phyloP scores from a whole-genome alignment of 2,329 filamentous ascomycete genomes.

The Parafenestella ontariensis region DNA sequence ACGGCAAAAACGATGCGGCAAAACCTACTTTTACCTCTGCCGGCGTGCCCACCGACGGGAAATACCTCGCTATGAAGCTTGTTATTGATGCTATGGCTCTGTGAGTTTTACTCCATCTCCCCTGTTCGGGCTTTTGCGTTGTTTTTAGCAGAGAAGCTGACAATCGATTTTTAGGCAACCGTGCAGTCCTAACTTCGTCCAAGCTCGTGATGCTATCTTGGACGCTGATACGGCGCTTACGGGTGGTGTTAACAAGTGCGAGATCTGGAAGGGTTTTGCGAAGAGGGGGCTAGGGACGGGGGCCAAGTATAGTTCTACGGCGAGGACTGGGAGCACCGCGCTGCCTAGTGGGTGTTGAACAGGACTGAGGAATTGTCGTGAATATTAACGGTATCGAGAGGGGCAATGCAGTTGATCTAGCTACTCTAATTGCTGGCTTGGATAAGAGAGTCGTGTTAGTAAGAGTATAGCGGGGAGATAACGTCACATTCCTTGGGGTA shows the following conservation, averaged over 20 bases:
- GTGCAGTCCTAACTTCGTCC: constrained; percentile 60
- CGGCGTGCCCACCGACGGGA: constrained; percentile 59
- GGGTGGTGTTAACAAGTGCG: constrained; percentile 56
- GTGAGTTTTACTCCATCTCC: neutral
- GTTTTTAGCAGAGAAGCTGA: neutral
- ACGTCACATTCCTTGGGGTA: too few species aligned
- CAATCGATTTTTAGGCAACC: constrained; percentile 48
- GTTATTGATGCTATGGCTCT: constrained; percentile 59
- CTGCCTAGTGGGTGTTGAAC: neutral
- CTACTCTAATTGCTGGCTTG: neutral
- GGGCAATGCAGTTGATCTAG: neutral
- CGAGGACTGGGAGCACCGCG: neutral
- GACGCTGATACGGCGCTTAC: constrained; percentile 61
- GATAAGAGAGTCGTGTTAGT: too few species aligned
- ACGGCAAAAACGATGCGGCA: constrained; percentile 55
- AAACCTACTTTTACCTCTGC: constrained; percentile 50
- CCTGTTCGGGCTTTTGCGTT: neutral
- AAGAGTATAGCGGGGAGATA: too few species aligned
- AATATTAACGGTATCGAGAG: neutral
- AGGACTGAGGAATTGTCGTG: neutral
- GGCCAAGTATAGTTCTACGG: constrained; percentile 7
- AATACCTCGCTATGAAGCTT: constrained; percentile 58
- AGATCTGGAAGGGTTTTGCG: constrained; percentile 61
- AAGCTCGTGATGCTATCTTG: constrained; percentile 60
- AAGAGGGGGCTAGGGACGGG: constrained; percentile 58